These are phyloP conservation scores for Xerocomus minutiporus DNA, from an alignment of 1,284 basidiomycete genomes.

Conservation along the genomic window DNA sequence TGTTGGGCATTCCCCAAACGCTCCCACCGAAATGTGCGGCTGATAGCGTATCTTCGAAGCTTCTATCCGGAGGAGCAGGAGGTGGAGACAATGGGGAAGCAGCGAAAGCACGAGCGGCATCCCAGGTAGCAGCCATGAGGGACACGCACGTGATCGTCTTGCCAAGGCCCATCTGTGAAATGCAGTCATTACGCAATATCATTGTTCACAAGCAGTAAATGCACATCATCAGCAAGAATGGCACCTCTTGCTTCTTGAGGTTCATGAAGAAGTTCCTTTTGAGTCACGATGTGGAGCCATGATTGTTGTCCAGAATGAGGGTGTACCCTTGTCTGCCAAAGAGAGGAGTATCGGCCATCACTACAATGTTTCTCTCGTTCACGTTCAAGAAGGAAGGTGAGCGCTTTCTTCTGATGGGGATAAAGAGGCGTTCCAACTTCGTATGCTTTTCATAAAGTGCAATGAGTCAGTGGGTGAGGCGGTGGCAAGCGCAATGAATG, in stretches of 20 bases:
- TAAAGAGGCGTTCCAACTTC: conserved; percentile 89
- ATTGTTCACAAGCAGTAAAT: conserved; percentile 32
- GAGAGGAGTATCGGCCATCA: conserved; percentile 59
- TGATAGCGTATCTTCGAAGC: conserved; percentile 40
- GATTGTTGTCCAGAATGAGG: conserved; percentile 43
- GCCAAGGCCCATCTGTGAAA: conserved; percentile 87
- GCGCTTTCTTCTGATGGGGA: conserved; percentile 96
- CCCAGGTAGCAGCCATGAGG: conserved; percentile 82
- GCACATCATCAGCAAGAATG: conserved; percentile 90
- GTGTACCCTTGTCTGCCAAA: conserved; percentile 70
- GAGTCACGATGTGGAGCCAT: conserved; percentile 87
- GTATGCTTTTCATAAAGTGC: conserved; percentile 44
- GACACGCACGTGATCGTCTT: conserved; percentile 96
- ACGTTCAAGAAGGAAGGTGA: conserved; percentile 93
- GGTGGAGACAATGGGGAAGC: conserved; percentile 46
- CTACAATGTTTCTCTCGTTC: conserved; percentile 66
- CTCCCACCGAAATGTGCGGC: conserved; percentile 69
- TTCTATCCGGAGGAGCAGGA: conserved; percentile 40
- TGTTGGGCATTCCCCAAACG: conserved; percentile 79
- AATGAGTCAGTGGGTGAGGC: conserved; percentile 17
- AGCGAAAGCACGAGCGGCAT: conserved; percentile 68
- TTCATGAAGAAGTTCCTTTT: conserved; percentile 63
- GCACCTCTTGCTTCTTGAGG: conserved; percentile 83
- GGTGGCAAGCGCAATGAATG: conserved; percentile 14
- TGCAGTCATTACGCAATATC: conserved; percentile 14